A percentile compares a stretch with the other conserved stretches of the same genome.
These are phyloP conservation scores for Lachnellula suecica DNA, from an alignment of 2,329 filamentous ascomycete species.

Conservation along the genomic window DNA sequence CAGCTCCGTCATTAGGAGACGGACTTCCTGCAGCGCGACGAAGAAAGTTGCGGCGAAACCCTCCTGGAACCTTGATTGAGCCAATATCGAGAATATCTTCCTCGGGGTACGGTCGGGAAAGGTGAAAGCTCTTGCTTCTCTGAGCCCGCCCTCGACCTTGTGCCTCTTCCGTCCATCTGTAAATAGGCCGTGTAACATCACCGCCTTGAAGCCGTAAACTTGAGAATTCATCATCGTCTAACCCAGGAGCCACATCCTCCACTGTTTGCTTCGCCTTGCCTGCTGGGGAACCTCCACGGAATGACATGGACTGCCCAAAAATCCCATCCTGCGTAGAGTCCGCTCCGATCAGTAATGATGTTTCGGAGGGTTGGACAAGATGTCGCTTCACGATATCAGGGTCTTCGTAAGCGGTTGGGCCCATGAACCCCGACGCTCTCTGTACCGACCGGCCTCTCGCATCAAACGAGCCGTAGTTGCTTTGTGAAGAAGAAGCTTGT, in stretches of 20 bases:
- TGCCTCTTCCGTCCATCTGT: conserved; percentile 92
- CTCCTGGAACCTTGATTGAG: conserved; percentile 88
- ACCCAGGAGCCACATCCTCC: conserved; percentile 34
- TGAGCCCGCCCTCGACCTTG: conserved; percentile 57
- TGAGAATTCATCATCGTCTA: conserved; percentile 81
- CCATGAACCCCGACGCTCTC: conserved; percentile 41
- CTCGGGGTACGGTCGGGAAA: conserved; percentile 75
- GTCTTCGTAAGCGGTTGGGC: conserved; percentile 72
- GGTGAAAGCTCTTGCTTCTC: conserved; percentile 85
- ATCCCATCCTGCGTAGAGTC: conserved; percentile 22
- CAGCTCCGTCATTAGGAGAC: conserved; percentile 38
- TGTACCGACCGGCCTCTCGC: conserved; percentile 53
- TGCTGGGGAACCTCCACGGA: conserved; percentile 34
- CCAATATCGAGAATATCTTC: conserved; percentile 81
- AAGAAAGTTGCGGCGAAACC: conserved; percentile 88
- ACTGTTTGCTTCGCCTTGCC: conserved; percentile 31
- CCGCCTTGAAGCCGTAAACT: conserved; percentile 91
- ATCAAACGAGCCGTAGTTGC: conserved; percentile 86
- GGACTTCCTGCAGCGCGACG: conserved; percentile 72
- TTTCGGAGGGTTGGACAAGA: conserved; percentile 70
- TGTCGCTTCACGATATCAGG: conserved; percentile 90
- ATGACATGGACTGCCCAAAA: conserved; percentile 36
- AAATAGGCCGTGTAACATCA: conserved; percentile 92
- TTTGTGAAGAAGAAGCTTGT: conserved; percentile 49
- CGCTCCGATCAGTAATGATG: conserved; percentile 30